Percentiles rank a stretch among this genome's conserved stretches.
Conservation (phyloP, 208 protist genomes). For the Wallacemonas sp. region DNA sequence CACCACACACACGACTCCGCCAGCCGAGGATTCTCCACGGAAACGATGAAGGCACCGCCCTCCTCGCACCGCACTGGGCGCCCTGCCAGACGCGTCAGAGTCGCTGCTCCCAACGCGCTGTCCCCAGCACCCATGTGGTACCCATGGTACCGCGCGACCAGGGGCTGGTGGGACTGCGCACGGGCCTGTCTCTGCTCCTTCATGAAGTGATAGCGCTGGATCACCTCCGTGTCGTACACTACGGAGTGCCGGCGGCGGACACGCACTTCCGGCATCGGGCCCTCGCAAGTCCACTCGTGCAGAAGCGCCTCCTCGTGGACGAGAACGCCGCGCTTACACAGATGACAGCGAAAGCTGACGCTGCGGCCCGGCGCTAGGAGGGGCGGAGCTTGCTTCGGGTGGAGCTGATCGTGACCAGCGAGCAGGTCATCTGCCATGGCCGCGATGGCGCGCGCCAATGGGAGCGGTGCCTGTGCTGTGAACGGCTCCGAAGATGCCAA, state of each 20-base stretch:
- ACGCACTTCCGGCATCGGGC: constrained; percentile 35
- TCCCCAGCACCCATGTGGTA: background rate
- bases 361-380: background rate
- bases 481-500: too few species aligned
- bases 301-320: constrained; percentile 45
- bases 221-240: constrained; percentile 46
- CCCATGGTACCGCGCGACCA: constrained; percentile 52
- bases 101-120: background rate
- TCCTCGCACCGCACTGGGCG: constrained; percentile 52
- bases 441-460: background rate
- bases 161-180: constrained; percentile 32
- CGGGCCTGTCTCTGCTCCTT: constrained; percentile 49
- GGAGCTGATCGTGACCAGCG: background rate
- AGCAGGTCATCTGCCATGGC: background rate
- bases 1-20: constrained; percentile 72
- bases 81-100: background rate
- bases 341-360: constrained; percentile 43
- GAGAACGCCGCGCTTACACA: constrained; percentile 59
- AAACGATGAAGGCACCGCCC: constrained; percentile 63
- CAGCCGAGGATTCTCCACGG: constrained; percentile 66
- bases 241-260: constrained; percentile 23
- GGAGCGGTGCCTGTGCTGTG: too few species aligned
- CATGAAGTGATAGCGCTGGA: constrained; percentile 78
- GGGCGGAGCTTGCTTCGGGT: background rate
- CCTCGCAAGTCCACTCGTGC: constrained; percentile 81